A percentile compares a stretch with the other conserved stretches of the same genome.
Evolutionary conservation across 2,329 filamentous ascomycete genomes (phyloP).

Genomic region (Pestalotiopsis sp.): DNA sequence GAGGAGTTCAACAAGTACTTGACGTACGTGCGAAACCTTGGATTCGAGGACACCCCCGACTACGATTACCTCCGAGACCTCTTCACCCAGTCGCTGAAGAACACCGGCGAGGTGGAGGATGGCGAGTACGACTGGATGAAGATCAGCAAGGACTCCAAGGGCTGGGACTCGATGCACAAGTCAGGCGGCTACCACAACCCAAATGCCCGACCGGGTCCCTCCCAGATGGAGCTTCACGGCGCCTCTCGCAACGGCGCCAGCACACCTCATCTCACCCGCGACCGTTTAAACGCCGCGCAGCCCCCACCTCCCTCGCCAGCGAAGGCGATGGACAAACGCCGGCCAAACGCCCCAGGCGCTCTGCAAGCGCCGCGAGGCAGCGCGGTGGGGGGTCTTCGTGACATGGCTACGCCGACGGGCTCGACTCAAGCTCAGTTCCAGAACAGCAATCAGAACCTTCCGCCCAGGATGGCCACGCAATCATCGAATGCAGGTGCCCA

Average conservation of each 20-base stretch:
- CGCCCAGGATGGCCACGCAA: slow-evolving; percentile 62
- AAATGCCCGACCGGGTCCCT: slow-evolving; percentile 76
- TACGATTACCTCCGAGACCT: slow-evolving; percentile 97
- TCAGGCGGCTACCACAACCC: slow-evolving; percentile 69
- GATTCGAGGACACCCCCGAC: slow-evolving; percentile 97
- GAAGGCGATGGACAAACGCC: slow-evolving; percentile 78
- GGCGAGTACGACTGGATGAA: slow-evolving; percentile 99
- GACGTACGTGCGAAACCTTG: slow-evolving; percentile 94
- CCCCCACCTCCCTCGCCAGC: slow-evolving; percentile 84
- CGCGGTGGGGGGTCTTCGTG: slow-evolving; percentile 70
- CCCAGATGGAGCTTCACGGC: slow-evolving; percentile 81
- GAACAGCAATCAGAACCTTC: slow-evolving; percentile 87
- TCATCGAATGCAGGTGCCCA: slow-evolving; percentile 56
- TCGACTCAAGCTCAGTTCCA: slow-evolving; percentile 97
- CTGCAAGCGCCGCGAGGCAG: slow-evolving; percentile 75
- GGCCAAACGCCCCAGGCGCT: slow-evolving; percentile 76
- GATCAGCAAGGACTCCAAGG: slow-evolving; percentile 79
- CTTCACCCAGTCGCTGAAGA: slow-evolving; percentile 94
- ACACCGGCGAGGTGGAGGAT: slow-evolving; percentile 90
- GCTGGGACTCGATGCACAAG: slow-evolving; percentile 84
- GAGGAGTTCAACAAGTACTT: slow-evolving; percentile 98
- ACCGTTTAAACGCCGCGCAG: slow-evolving; percentile 93
- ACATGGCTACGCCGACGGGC: slow-evolving; percentile 80
- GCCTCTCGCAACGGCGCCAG: slow-evolving; percentile 66
- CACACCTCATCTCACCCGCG: slow-evolving; percentile 71